phyloP scores from a whole-genome alignment of 2,329 filamentous ascomycete species.

The Phaeomoniella chlamydospora region DNA sequence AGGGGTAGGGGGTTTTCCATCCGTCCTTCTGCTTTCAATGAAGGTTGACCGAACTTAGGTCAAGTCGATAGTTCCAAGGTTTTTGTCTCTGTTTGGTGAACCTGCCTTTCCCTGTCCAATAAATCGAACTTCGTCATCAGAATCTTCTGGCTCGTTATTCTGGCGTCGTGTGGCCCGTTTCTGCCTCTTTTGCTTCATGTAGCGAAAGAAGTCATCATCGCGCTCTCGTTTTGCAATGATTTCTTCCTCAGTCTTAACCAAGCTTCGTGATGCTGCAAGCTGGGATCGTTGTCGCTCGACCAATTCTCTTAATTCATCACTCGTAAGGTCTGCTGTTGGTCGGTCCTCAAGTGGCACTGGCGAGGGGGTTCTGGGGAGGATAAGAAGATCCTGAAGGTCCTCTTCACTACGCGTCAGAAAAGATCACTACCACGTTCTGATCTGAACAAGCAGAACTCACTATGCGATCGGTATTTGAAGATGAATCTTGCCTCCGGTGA shows the following conservation, averaged over 20 bases:
- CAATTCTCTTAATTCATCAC: constrained; percentile 12
- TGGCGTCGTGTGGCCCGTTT: no score
- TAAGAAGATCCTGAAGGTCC: constrained; percentile 15
- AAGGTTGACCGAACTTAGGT: no score
- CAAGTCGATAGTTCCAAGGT: no score
- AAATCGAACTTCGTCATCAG: not conserved
- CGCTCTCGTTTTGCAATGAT: not conserved
- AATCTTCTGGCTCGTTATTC: no score
- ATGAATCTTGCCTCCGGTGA: constrained; percentile 12
- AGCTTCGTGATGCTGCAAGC: constrained; percentile 4
- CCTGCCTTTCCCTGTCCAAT: no score
- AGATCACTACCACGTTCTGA: no score
- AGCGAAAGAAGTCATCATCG: not conserved
- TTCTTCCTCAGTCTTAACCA: not conserved
- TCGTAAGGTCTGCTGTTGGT: constrained; percentile 9
- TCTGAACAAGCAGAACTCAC: constrained; percentile 7
- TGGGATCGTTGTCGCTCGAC: constrained; percentile 7
- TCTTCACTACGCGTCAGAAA: constrained; percentile 5
- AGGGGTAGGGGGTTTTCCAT: no score
- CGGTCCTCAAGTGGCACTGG: constrained; percentile 13
- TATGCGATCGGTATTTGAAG: constrained; percentile 14
- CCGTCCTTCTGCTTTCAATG: no score
- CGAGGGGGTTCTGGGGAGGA: constrained; percentile 14
- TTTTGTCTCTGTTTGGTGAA: no score
- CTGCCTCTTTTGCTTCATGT: not conserved